These are phyloP conservation scores for Vitis rotundifolia DNA, from an alignment of 164 flowering plant species.

Conservation along the genomic window DNA sequence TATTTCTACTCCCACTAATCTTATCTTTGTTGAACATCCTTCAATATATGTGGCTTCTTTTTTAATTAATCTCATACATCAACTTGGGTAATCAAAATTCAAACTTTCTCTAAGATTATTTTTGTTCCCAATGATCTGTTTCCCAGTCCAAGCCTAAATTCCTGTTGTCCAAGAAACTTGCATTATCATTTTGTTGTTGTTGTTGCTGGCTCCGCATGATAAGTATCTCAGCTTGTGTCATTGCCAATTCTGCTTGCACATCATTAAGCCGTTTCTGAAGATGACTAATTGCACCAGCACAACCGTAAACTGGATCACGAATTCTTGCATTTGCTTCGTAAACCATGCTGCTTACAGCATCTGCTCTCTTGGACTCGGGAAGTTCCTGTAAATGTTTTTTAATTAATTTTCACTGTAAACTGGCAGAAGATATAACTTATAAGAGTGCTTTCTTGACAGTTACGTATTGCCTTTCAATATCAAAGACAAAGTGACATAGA, in stretches of 20 bases:
- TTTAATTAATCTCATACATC: too few relatives aligned
- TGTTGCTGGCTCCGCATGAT: slow-evolving; percentile 51
- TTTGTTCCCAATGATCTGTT: too few relatives aligned
- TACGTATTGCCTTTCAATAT: too few relatives aligned
- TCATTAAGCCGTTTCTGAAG: slow-evolving; percentile 71
- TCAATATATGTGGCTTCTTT: too few relatives aligned
- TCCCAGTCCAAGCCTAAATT: too few relatives aligned
- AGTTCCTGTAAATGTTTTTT: slow-evolving; percentile 45
- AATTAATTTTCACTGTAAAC: not conserved
- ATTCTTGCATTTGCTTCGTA: slow-evolving; percentile 76
- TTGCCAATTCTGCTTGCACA: slow-evolving; percentile 63
- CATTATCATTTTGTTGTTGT: slow-evolving; percentile 1
- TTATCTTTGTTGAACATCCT: too few relatives aligned
- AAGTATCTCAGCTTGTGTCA: slow-evolving; percentile 61
- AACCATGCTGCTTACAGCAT: slow-evolving; percentile 86
- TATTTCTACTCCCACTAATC: too few relatives aligned
- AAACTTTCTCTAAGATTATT: too few relatives aligned
- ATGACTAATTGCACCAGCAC: slow-evolving; percentile 72
- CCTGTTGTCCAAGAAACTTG: too few relatives aligned
- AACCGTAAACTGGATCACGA: slow-evolving; percentile 75
- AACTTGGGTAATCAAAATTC: too few relatives aligned
- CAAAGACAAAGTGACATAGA: too few relatives aligned
- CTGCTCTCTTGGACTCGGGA: slow-evolving; percentile 65
- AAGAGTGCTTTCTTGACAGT: not conserved
- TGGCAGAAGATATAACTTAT: not conserved